A percentile compares a stretch with the other conserved stretches of the same genome.
These are phyloP conservation scores for Angophora floribunda DNA, from an alignment of 345 rosid species.

Conservation along the genomic window DNA sequence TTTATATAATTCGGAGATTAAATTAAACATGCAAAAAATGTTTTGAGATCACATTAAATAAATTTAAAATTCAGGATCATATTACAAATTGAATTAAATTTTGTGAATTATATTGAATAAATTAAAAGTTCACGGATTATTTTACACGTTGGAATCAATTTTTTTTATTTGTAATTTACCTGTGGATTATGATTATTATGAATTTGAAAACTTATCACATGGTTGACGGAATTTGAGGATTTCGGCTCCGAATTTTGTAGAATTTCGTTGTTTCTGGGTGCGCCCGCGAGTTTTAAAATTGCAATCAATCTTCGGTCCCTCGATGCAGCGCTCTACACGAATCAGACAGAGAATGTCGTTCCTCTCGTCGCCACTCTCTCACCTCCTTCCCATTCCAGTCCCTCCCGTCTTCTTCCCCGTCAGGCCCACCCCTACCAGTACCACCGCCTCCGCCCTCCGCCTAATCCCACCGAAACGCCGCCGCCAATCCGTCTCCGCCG, in stretches of 20 bases:
- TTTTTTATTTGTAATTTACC: background rate
- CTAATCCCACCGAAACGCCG: slow-evolving; percentile 2
- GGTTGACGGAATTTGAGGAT: background rate
- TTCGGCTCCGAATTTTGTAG: background rate
- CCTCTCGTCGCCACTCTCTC: background rate
- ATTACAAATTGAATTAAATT: too few relatives aligned
- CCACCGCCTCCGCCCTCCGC: background rate
- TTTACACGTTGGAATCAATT: too few relatives aligned
- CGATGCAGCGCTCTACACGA: background rate
- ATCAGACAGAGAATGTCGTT: background rate
- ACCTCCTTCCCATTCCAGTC: background rate
- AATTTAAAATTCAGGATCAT: too few relatives aligned
- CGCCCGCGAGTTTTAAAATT: background rate
- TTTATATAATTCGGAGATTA: too few relatives aligned
- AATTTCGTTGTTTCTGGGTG: background rate
- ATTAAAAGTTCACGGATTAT: too few relatives aligned
- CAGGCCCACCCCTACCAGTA: background rate
- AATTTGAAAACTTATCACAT: background rate
- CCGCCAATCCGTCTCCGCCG: background rate
- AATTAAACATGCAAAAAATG: too few relatives aligned
- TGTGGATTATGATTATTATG: background rate
- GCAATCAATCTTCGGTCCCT: background rate
- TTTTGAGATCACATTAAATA: too few relatives aligned
- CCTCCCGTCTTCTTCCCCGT: background rate
- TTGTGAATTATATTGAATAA: fast-evolving